Evolutionary conservation across 202 grass and related monocot genomes (phyloP), one percentile per base, ranked within the genome.

Genomic region (Bolboschoenoplectus hybrid): DNA sequence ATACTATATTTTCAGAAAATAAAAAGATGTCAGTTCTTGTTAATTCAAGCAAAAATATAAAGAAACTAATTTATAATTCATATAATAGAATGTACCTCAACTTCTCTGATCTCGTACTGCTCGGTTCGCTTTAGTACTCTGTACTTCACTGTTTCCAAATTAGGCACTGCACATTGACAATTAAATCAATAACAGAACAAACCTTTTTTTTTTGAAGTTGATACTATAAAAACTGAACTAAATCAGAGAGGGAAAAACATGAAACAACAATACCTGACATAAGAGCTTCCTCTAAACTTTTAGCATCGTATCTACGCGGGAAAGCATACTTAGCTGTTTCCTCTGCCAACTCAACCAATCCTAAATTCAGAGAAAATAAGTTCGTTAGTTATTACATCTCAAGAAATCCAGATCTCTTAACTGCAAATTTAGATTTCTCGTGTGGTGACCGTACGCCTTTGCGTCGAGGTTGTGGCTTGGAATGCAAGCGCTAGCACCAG

Each of bases 51-150:
- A 2, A 44, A 20, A 32, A 81, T 16, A 63, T 2, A 77, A 39
- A 35, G 12, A 71, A 41, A 55, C 52, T 6, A 58, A 85, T 44
- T 64, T 51, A 74, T 63, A n/a, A 14, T 46, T 63, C 49, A 76
- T 71, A 53, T 69, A 84, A 53, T 69, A 84, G 52, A n/a, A 57
- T 79, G 86, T 84, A 98, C 96, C 93, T 95, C 91, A 39, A 95
- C 88, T 94, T 98, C 86, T 95, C 96, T 95, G 52, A 98, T 92
- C 86, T 98, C 96, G 81, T 98, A 98, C 16, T 87, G 75, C 0
- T 41, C 84, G 67, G 89, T 94, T 7, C 85, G 87, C 75, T 94
- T 98, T 67, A 98, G 50, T 43, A 98, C 57, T 47, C 74, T 69
- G 66, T 88, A 98, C 38, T 90, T 90, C 16, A 98, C 87, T 6